Evolutionary conservation across 768 basidiomycete genomes (phyloP), one percentile per base, ranked within the genome.

Genomic region (Kwoniella europaea): DNA sequence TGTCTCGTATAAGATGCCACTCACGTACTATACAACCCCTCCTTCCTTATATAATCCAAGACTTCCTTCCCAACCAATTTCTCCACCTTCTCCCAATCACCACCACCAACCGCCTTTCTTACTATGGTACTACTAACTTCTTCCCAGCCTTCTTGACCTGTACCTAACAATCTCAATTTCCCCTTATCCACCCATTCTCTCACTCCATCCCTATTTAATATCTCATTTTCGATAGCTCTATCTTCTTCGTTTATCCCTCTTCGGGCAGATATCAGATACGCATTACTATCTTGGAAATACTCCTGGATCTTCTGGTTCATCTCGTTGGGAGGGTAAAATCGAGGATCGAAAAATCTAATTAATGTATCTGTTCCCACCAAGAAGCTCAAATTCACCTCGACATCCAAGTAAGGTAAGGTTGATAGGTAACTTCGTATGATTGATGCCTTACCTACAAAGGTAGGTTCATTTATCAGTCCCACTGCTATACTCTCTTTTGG

Each of bases 341-440:
- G 88, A 0, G 90, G 88, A 1, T 89, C 86, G 63, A 94, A 88
- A 68, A 96, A 86, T 7, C 94, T 89, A 67, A 89, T 88, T 57
- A 98, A 87, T 1, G 95, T 98, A 79, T 97, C 95, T 56, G 88
- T 87, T 6, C 95, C 94, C 68, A 93, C 85, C 29, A 93, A 84
- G 80, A 93, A 94, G 1, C 88, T 87, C 20, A 94, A 69, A 22
- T 62, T 42, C 41, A 67, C 50, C 16, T 60, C 46, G 10, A 52
- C 52, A 16, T 44, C 35, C 20, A 41, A 15, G 24, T 54, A 10
- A 18, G 50, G 57, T 56, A 44, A 16, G 15, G n/a, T 63, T 1
- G 15, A 18, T 22, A 73, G 52, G 12, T 57, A 65, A 6, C 53
- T 18, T 18, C 63, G 43, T 35, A 96, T 84, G 53, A 86, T 83